These are phyloP conservation scores for Pseudogymnoascus sp. DNA, from an alignment of 2,329 filamentous ascomycete genomes.

Conservation along the genomic window DNA sequence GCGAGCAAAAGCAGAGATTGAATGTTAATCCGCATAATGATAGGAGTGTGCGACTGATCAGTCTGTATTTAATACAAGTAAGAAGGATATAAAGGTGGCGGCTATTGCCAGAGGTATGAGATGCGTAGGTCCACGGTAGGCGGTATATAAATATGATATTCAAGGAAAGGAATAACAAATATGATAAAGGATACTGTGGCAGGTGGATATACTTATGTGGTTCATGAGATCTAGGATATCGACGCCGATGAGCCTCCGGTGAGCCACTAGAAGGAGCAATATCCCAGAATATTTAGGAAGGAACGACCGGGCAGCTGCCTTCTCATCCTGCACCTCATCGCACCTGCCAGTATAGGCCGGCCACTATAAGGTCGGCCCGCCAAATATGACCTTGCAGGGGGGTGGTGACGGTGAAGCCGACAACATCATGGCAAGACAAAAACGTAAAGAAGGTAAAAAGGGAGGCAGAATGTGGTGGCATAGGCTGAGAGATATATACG, in stretches of 20 bases:
- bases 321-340: not conserved
- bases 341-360: slow-evolving; percentile 1
- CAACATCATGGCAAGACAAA: not conserved
- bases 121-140: not conserved
- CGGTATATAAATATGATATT: not conserved
- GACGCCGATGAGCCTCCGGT: not conserved
- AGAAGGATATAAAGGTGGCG: not conserved
- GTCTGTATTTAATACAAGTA: not conserved
- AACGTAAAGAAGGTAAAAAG: not conserved
- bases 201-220: slow-evolving; percentile 1
- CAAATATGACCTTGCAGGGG: not conserved
- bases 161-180: not conserved
- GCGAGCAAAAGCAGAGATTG: not conserved
- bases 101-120: not conserved
- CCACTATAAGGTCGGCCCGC: not conserved
- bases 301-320: not conserved
- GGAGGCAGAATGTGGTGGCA: not conserved
- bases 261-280: not conserved
- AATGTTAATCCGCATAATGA: not conserved
- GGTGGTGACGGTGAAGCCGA: not conserved
- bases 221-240: not conserved
- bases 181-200: not conserved
- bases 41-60: not conserved
- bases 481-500: not conserved
- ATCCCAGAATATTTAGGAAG: not conserved